Conservation (phyloP, 768 basidiomycete genomes). For the Podaxis mareebaensis region DNA sequence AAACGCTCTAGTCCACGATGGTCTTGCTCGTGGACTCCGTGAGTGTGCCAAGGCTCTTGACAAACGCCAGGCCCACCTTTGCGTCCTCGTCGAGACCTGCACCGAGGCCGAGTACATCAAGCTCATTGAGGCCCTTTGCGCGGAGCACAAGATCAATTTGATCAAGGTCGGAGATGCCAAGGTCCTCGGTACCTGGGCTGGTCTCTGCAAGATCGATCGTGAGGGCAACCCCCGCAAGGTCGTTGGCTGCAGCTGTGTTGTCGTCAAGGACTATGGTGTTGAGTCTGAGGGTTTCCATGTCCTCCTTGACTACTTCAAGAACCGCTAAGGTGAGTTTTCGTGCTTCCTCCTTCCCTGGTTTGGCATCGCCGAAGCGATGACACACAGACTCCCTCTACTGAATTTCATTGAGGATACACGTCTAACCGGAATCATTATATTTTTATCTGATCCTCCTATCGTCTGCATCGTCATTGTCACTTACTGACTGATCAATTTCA, state of each 20-base stretch:
- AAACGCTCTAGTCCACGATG: constrained; percentile 97
- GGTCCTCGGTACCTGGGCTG: constrained; percentile 97
- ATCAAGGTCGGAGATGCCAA: constrained; percentile 99
- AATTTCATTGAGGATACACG: constrained; percentile 72
- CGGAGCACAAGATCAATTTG: constrained; percentile 98
- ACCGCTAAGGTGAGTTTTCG: constrained; percentile 59
- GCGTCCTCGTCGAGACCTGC: constrained; percentile 98
- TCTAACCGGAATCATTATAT: constrained; percentile 91
- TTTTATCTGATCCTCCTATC: constrained; percentile 56
- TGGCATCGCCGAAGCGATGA: constrained; percentile 54
- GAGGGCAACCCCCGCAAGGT: constrained; percentile 98
- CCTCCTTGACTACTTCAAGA: constrained; percentile 95
- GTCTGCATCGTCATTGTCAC: not conserved
- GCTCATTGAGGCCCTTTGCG: constrained; percentile 99
- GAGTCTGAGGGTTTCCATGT: constrained; percentile 96
- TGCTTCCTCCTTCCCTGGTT: constrained; percentile 21
- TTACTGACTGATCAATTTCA: constrained; percentile 18
- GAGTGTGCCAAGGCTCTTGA: constrained; percentile 98
- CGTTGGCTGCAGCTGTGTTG: constrained; percentile 90
- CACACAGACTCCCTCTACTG: constrained; percentile 93
- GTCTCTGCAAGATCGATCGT: constrained; percentile 99
- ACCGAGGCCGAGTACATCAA: constrained; percentile 99
- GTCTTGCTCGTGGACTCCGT: constrained; percentile 95
- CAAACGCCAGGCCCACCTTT: constrained; percentile 97
- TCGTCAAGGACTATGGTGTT: constrained; percentile 96